Base-by-base conservation (phyloP, 140 eudicot species). In the Ambrosia hybrid region DNA sequence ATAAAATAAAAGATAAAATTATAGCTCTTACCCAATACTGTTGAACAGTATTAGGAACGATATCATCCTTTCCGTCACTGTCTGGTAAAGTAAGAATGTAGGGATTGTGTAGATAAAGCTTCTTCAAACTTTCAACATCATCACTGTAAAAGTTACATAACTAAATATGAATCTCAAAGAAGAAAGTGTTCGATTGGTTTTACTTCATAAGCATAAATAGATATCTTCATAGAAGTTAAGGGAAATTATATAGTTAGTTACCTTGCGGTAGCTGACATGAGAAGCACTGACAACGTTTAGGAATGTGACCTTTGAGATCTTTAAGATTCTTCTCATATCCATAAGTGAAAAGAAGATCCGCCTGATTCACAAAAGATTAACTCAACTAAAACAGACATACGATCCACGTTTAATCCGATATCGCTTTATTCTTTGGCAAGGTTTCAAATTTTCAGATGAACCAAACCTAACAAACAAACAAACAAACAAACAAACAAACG, bases 251-350 rank as follows among this genome's bases (percentile, higher is more conserved):
- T 16, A 34, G 16, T 39, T 38, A 21, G 30, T 39, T 7, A 45
- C 99, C 97, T 95, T 57, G 96, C 81, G 21, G 99, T 95, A 71
- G 99, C 99, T 73, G 99, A 95, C 99, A 95, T 86, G 36, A 95
- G 97, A 81, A 95, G 72, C 97, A 91, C 36, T 95, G 99, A 61
- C 99, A 95, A 56, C 87, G 33, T 81, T 82, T 82, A 65, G 99
- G 92, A 59, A 95, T 85, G 76, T 95, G 95, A 76, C 87, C 74
- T 34, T 88, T 84, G 26, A 95, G 85, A 78, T 91, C 92, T 83
- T 83, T 88, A 33, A 95, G 76, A 81, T 95, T 91, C 66, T 95
- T 90, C 68, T 87, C 96, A 71, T 95, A 89, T 51, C 99, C 97
- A 71, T 91, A 91, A 38, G 99, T 85, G 86, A 95, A 82, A 49